A percentile compares a stretch with the other conserved stretches of the same genome.
Evolutionary conservation across 345 rosid genomes (phyloP).

Genomic region (Boechera divaricarpa): DNA sequence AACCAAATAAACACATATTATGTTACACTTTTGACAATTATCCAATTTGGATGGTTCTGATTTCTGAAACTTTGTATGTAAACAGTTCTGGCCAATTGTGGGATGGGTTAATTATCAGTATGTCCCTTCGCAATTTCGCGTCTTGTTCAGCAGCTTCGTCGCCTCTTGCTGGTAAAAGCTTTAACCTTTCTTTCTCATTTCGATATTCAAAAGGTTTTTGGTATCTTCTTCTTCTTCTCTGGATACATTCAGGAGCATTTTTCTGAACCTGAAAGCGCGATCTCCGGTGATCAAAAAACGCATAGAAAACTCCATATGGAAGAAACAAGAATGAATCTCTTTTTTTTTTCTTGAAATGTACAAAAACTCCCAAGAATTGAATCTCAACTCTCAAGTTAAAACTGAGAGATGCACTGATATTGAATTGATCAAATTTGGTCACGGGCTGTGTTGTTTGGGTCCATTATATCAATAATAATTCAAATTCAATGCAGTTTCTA

Average conservation of each 20-base stretch:
- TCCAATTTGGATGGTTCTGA: conserved; percentile 9
- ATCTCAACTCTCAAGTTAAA: background rate
- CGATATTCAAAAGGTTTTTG: background rate
- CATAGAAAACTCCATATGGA: conserved; percentile 40
- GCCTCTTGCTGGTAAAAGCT: conserved; percentile 76
- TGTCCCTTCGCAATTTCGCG: conserved; percentile 82
- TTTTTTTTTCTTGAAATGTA: background rate
- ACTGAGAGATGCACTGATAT: background rate
- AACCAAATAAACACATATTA: background rate
- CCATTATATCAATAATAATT: background rate
- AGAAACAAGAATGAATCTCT: background rate
- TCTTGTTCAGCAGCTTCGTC: conserved; percentile 68
- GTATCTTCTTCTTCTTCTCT: background rate
- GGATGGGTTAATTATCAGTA: conserved; percentile 89
- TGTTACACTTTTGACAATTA: conserved; percentile 4
- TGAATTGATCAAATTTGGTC: background rate
- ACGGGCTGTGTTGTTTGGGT: background rate
- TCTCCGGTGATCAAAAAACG: conserved; percentile 65
- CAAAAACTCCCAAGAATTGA: background rate
- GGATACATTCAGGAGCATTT: conserved; percentile 65
- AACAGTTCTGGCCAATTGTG: conserved; percentile 89
- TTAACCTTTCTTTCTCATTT: conserved; percentile 19
- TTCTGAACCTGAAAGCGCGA: conserved; percentile 84
- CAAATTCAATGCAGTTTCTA: background rate
- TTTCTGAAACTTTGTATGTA: conserved; percentile 20